Evolutionary conservation across 345 rosid genomes (phyloP), one percentile per base, ranked within the genome.

Genomic region (Punica granatum): DNA sequence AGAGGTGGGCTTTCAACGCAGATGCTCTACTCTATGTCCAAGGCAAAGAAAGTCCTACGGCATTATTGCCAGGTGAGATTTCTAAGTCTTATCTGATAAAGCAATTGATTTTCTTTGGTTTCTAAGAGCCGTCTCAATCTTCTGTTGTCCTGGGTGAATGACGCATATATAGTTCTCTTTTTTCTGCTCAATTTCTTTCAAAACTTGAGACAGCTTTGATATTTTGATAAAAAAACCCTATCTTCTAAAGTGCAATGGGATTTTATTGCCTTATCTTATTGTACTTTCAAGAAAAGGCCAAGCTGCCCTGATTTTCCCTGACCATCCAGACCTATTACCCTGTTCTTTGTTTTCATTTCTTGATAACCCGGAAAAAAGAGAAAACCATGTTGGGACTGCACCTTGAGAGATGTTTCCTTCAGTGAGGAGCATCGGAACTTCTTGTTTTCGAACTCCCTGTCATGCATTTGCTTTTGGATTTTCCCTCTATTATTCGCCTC

Each of bases 11-110:
- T 89, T 69, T 86, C 95, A 21, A 94, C 97, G n/a, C 89, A 86
- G 71, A 90, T 90, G 98, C 82, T 90, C 16, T 93, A 87, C 76
- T 76, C 92, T 64, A 84, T 81, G 96, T 77, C 94, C 36, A 89
- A 88, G 85, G 86, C 82, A 79, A 83, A 77, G 72, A 89, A 88
- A 74, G 51, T 83, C 43, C 86, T 89, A 72, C 82, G 96, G 18
- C 88, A 91, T 83, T 94, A 88, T 68, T 71, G 83, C 59, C 99
- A 91, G 92, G 99, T 84, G 72, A 70, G 80, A 35, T 67, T 64
- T 74, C 32, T 70, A 11, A 66, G 44, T 65, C 31, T 56, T 33
- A 26, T 28, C 12, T 56, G 34, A 26, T 14, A 28, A 6, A 26
- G 10, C 19, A 30, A 56, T 16, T 44, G 19, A 18, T 16, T 44